Evolutionary conservation across 495 filamentous ascomycete genomes (phyloP).

Genomic region (Talaromyces borbonicus): DNA sequence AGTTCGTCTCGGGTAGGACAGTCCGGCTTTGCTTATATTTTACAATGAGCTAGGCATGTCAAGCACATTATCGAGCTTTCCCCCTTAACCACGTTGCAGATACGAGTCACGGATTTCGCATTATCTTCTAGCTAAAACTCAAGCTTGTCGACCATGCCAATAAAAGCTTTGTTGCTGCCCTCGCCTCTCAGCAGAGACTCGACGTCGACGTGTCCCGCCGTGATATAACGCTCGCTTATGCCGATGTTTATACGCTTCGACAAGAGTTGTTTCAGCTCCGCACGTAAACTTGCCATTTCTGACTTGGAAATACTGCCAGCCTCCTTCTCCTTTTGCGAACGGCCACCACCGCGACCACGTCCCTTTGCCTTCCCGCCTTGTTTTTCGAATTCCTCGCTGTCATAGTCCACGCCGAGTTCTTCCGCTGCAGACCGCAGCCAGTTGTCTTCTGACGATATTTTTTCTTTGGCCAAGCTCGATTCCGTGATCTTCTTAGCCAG

Average conservation of each 20-base stretch:
- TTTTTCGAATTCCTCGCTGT: constrained; percentile 71
- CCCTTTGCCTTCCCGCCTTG: constrained; percentile 47
- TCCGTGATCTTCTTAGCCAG: constrained; percentile 83
- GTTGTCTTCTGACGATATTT: constrained; percentile 68
- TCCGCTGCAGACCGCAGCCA: constrained; percentile 80
- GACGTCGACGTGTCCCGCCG: constrained; percentile 69
- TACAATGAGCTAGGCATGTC: no score
- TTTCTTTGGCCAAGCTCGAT: constrained; percentile 72
- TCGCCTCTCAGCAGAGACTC: constrained; percentile 62
- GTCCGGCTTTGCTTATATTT: no score
- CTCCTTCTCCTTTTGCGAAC: constrained; percentile 66
- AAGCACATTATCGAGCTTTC: no score
- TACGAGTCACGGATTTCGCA: no score
- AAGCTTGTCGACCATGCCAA: constrained; percentile 50
- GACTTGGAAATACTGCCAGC: constrained; percentile 56
- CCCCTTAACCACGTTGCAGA: no score
- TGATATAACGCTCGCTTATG: constrained; percentile 84
- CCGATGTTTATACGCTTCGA: constrained; percentile 76
- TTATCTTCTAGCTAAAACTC: constrained; percentile 26
- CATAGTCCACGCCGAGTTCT: constrained; percentile 88
- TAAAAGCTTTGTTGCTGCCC: constrained; percentile 42
- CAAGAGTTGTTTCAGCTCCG: constrained; percentile 44
- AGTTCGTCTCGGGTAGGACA: no score
- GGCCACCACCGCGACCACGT: constrained; percentile 56
- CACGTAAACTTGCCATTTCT: constrained; percentile 47